Conservation (phyloP, 2,329 filamentous ascomycete genomes). For the Fusarium buxicola region DNA sequence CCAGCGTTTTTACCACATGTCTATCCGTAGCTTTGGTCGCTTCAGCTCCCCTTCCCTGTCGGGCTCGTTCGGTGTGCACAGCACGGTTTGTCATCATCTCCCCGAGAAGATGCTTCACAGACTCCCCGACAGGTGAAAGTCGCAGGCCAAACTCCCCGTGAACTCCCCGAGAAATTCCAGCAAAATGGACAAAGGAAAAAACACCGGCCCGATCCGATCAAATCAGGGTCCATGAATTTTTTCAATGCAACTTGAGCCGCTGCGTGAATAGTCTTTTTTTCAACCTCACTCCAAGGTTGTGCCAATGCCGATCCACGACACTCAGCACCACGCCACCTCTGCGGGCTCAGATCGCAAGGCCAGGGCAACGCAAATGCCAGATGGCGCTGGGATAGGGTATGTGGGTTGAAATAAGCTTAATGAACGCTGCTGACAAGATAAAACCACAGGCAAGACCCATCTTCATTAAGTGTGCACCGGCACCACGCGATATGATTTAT, state of each 20-base stretch:
- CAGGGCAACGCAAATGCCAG: neutral
- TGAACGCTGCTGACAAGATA: conserved; percentile 21
- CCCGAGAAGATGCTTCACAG: conserved; percentile 12
- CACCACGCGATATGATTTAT: neutral
- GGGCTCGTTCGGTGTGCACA: neutral
- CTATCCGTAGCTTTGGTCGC: neutral
- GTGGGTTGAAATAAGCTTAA: conserved; percentile 37
- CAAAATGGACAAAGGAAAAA: conserved; percentile 3
- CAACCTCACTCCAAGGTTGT: conserved; percentile 20
- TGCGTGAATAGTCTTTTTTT: conserved; percentile 10
- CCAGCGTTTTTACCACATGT: conserved; percentile 1
- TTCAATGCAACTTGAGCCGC: conserved; percentile 10
- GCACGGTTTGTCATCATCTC: neutral
- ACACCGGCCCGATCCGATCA: conserved; percentile 14
- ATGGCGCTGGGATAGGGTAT: conserved; percentile 20
- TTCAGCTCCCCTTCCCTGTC: neutral
- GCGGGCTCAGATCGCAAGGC: conserved; percentile 5
- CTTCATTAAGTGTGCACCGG: neutral
- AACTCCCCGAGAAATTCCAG: conserved; percentile 30
- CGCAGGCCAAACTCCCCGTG: conserved; percentile 11
- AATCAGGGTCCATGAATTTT: conserved; percentile 15
- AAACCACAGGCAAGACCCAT: conserved; percentile 5
- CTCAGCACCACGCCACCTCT: conserved; percentile 5
- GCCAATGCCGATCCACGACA: conserved; percentile 4
- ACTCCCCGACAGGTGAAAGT: conserved; percentile 32